These are phyloP conservation scores for Verticillium dahliae DNA, from an alignment of 2,329 filamentous ascomycete species.

Conservation along the genomic window DNA sequence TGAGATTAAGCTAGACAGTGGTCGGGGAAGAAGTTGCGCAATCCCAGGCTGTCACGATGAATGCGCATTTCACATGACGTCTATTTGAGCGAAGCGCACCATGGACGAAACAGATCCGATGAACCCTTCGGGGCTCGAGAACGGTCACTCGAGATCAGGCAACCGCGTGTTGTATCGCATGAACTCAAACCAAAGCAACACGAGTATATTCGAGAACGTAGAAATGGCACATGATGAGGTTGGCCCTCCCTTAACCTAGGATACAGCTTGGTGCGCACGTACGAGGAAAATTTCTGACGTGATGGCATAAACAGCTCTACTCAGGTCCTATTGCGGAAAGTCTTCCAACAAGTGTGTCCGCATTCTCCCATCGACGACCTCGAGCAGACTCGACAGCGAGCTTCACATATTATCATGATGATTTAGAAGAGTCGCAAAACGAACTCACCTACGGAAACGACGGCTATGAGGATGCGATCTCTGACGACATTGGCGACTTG, in stretches of 20 bases:
- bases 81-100: background rate
- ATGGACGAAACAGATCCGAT: background rate
- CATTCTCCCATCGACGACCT: slow-evolving; percentile 76
- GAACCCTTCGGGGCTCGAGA: background rate
- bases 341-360: slow-evolving; percentile 87
- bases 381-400: slow-evolving; percentile 81
- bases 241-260: slow-evolving; percentile 5
- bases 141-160: background rate
- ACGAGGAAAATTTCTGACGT: background rate
- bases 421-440: slow-evolving; percentile 3
- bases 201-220: slow-evolving; percentile 88
- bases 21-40: background rate
- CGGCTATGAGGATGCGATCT: background rate
- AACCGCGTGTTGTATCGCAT: slow-evolving; percentile 50
- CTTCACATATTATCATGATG: slow-evolving; percentile 80
- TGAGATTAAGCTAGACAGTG: background rate
- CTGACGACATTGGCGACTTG: slow-evolving; percentile 27
- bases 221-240: slow-evolving; percentile 98
- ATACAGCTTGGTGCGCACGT: background rate
- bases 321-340: slow-evolving; percentile 92
- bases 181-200: slow-evolving; percentile 63
- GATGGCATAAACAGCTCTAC: slow-evolving; percentile 54
- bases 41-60: background rate
- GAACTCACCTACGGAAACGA: slow-evolving; percentile 26
- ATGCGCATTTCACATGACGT: background rate